These are phyloP conservation scores for Phaeotremella fagi DNA, from an alignment of 768 basidiomycete genomes.

Conservation along the genomic window DNA sequence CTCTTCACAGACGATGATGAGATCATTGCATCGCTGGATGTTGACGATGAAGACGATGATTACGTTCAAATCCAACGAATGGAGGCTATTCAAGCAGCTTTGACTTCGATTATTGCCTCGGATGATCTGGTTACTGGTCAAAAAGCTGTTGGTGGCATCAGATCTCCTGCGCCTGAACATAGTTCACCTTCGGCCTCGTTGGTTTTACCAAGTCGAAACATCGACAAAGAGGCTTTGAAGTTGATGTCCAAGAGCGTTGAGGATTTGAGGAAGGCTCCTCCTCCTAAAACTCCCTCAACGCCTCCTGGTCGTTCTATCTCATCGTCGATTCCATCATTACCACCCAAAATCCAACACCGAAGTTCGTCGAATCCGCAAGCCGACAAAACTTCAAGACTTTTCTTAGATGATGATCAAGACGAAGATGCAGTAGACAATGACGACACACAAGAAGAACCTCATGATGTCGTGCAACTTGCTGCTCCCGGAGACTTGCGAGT, in stretches of 20 bases:
- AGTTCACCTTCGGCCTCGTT: constrained; percentile 24
- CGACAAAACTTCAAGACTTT: constrained; percentile 47
- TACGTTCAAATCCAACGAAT: constrained; percentile 74
- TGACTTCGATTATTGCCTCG: constrained; percentile 90
- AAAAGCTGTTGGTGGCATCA: constrained; percentile 3
- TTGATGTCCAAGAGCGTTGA: constrained; percentile 28
- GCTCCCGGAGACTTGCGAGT: constrained; percentile 60
- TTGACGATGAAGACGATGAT: constrained; percentile 67
- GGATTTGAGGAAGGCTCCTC: constrained; percentile 11
- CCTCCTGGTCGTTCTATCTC: constrained; percentile 12
- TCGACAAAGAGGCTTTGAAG: neutral
- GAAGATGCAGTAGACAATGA: constrained; percentile 48
- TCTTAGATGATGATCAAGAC: constrained; percentile 52
- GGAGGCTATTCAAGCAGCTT: constrained; percentile 92
- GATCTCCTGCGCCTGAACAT: neutral
- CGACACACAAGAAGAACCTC: constrained; percentile 28
- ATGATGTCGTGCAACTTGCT: constrained; percentile 64
- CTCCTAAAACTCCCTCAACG: neutral
- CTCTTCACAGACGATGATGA: constrained; percentile 8
- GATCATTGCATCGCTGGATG: constrained; percentile 61
- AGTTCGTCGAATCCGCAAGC: constrained; percentile 51
- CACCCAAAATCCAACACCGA: constrained; percentile 22
- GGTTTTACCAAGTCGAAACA: constrained; percentile 5
- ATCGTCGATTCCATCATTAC: neutral
- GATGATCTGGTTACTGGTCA: constrained; percentile 53